Evolutionary conservation across 2,329 filamentous ascomycete genomes (phyloP), one percentile per base, ranked within the genome.

Genomic region (Pyrenochaeta sp.): DNA sequence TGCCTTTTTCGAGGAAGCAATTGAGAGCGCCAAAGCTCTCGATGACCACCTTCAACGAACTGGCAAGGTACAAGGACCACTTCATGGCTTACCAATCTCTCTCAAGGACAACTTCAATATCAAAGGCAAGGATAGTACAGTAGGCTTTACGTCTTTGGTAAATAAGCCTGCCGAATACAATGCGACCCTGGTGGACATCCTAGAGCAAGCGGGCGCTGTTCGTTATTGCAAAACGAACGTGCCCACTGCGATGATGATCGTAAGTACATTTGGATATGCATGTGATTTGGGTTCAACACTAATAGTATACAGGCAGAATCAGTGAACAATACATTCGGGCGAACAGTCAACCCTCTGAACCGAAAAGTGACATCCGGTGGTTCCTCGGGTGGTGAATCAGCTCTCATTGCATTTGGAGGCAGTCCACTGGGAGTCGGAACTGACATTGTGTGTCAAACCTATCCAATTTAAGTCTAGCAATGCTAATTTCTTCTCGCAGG

Each of bases 41-140:
- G 82, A 85, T 58, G 71, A 76, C 1, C 73, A 82, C 44, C 71
- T 81, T 3, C 53, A 67, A 14, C 68, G 66, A 35, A 77, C 71
- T 9, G 76, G 75, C 18, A 67, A 72, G 49, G 65, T 76, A 0
- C 69, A 79, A 24, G 87, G 87, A 0, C 85, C 86, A 2, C 75
- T 90, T 1, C 87, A 90, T 65, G 87, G 85, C 64, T 45, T 87
- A 0, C 83, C 84, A 0, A 73, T 87, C 34, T 82, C 84, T 0
- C 76, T 90, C 32, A 90, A 90, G 60, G 87, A 90, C 69, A 84
- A 86, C 60, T 86, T 89, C 74, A 80, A 88, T 44, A 71, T 88
- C 10, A 63, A 67, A 2, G 83, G 83, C 5, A 74, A 83, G 9
- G 83, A 86, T 50, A 74, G 81, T 15, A 85, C 83, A 0, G 77